A percentile compares a stretch with the other conserved stretches of the same genome.
phyloP scores from a whole-genome alignment of 1,284 basidiomycete genomes.

The Ceratobasidium sp. region DNA sequence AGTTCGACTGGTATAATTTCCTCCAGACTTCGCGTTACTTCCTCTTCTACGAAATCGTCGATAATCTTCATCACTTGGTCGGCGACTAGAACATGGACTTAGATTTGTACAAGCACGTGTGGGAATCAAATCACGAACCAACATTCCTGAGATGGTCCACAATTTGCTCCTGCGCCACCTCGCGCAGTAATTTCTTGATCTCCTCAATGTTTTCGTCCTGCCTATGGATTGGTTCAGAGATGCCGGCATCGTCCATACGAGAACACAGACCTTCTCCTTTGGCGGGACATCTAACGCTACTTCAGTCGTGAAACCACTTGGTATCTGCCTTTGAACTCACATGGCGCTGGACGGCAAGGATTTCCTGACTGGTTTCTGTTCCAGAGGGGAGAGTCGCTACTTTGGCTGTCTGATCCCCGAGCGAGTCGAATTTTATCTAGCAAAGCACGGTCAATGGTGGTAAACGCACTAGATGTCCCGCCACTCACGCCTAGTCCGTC shows the following conservation, averaged over 20 bases:
- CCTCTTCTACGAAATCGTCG: conserved; percentile 36
- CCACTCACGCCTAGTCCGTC: conserved; percentile 5
- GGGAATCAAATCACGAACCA: conserved; percentile 16
- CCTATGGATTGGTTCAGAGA: neutral
- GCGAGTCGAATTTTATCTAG: conserved; percentile 27
- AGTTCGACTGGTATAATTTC: conserved; percentile 38
- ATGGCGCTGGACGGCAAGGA: conserved; percentile 34
- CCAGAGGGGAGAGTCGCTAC: conserved; percentile 28
- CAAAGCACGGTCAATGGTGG: neutral
- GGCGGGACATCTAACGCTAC: conserved; percentile 15
- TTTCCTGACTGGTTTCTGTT: conserved; percentile 28
- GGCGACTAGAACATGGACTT: conserved; percentile 3
- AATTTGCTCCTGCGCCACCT: conserved; percentile 40
- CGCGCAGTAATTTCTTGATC: conserved; percentile 33
- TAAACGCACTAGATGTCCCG: neutral
- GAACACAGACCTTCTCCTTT: conserved; percentile 24
- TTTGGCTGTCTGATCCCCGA: conserved; percentile 32
- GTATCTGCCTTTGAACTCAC: neutral
- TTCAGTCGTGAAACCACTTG: neutral
- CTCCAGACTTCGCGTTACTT: conserved; percentile 32
- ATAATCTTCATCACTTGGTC: conserved; percentile 37
- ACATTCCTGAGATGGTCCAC: conserved; percentile 38
- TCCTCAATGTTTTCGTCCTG: conserved; percentile 34
- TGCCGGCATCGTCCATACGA: neutral
- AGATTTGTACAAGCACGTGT: neutral